phyloP scores from a whole-genome alignment of 208 protist genomes.

The Zelonia costaricensis region DNA sequence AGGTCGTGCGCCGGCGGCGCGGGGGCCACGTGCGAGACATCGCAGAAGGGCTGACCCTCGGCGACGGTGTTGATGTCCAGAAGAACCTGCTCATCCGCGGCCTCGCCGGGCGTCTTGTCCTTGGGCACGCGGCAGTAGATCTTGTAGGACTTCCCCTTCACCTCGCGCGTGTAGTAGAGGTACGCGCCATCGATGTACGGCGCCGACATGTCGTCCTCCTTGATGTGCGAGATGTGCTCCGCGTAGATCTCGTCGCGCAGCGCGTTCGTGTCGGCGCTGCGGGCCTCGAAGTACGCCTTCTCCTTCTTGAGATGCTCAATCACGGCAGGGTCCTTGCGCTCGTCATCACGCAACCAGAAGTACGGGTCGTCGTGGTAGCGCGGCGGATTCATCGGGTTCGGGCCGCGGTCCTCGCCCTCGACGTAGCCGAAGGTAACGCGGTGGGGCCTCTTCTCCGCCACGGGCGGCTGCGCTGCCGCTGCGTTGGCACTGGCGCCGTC shows the following conservation, averaged over 20 bases:
- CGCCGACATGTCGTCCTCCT: constrained; percentile 82
- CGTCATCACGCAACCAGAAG: constrained; percentile 89
- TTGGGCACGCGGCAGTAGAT: constrained; percentile 80
- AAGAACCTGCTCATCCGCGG: constrained; percentile 69
- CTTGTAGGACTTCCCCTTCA: constrained; percentile 85
- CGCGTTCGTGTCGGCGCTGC: constrained; percentile 57
- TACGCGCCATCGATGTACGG: constrained; percentile 69
- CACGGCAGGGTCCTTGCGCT: constrained; percentile 67
- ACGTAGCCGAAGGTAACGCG: constrained; percentile 79
- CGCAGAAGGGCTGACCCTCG: constrained; percentile 81
- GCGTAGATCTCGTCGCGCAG: constrained; percentile 74
- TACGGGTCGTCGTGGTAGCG: constrained; percentile 66
- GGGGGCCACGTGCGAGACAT: constrained; percentile 52
- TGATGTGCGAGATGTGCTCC: constrained; percentile 86
- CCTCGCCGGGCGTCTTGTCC: constrained; percentile 43
- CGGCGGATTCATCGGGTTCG: constrained; percentile 87
- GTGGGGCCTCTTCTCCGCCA: constrained; percentile 66
- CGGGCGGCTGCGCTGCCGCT: constrained; percentile 31
- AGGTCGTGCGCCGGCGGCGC: constrained; percentile 63
- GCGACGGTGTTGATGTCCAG: constrained; percentile 85
- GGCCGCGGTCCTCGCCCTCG: constrained; percentile 81
- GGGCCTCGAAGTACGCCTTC: constrained; percentile 74
- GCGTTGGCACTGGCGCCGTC: constrained; percentile 12
- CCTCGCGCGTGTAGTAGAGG: constrained; percentile 84
- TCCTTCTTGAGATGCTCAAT: constrained; percentile 82